Evolutionary conservation across 2,329 filamentous ascomycete genomes (phyloP), one percentile per base, ranked within the genome.

Genomic region (Thielaviopsis ethacetica): DNA sequence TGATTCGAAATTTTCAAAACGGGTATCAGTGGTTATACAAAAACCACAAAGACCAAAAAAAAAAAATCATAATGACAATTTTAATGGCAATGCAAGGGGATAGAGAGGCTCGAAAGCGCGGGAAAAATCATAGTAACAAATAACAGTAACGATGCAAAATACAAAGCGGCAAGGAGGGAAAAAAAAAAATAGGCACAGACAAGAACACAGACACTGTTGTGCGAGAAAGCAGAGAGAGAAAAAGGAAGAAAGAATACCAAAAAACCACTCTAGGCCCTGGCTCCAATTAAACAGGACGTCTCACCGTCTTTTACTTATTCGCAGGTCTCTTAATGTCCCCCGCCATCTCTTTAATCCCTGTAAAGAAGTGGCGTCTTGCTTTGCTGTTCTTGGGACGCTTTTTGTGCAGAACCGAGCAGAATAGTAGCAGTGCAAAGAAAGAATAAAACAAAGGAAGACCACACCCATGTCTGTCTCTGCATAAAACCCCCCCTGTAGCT

Each of bases 191-290:
- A 27, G 15, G 24, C 52, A 53, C 10, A n/a, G 52, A 53, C 15
- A 17, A 53, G 24, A 30, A 53, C 38, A 44, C 38, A 44, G 38
- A 15, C 17, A 3, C 38, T 12, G 10, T 12, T 34, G 30, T 59
- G 61, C 58, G 59, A 61, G 61, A 59, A 58, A 59, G 63, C 63
- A 63, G 64, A 63, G 34, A 58, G 49, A 34, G 24, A 53, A 49
- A 61, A 41, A 53, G 44, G 54, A 61, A 41, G 51, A 61, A 50
- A 58, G 41, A 49, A 19, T n/a, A 56, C n/a, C n/a, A 34, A 10
- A 54, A 55, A 61, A 56, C 56, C 59, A 61, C 56, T 61, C 38
- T 58, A 61, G 54, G 52, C 59, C 59, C 59, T 61, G 56, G 56
- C 56, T 41, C 41, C 52, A 56, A 61, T 58, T 58, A 58, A 58